phyloP scores from a whole-genome alignment of 2,329 filamentous ascomycete species.

The Ceratocystiopsis sp. region DNA sequence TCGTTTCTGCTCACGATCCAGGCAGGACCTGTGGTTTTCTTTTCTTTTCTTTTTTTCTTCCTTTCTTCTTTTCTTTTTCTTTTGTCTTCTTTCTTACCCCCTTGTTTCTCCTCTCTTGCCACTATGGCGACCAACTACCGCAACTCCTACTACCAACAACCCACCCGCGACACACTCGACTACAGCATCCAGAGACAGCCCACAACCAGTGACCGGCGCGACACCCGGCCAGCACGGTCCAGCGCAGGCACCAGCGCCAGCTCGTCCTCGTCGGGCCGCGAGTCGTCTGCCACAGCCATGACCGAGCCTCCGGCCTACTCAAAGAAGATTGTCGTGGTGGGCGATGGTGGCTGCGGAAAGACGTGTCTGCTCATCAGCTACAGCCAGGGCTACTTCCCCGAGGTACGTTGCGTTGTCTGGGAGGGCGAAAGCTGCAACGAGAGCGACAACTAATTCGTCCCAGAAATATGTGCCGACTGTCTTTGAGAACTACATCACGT shows the following conservation, averaged over 20 bases:
- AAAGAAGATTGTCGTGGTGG: constrained; percentile 98
- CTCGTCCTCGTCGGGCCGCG: constrained; percentile 55
- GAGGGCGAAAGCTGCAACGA: neutral
- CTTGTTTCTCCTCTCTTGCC: neutral
- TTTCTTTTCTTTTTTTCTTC: neutral
- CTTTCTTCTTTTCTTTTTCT: neutral
- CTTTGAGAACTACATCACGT: constrained; percentile 99
- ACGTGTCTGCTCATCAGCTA: constrained; percentile 97
- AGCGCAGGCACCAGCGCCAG: constrained; percentile 88
- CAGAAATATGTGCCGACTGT: constrained; percentile 99
- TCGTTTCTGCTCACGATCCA: too few species aligned
- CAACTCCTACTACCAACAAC: constrained; percentile 32
- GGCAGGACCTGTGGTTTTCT: too few species aligned
- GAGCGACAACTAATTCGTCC: constrained; percentile 1
- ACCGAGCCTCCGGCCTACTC: constrained; percentile 87
- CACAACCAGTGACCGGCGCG: constrained; percentile 21
- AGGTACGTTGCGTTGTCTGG: constrained; percentile 40
- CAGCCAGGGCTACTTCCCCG: constrained; percentile 95
- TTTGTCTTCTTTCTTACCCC: neutral
- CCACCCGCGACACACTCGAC: constrained; percentile 24
- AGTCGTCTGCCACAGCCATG: constrained; percentile 49
- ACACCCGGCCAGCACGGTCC: constrained; percentile 42
- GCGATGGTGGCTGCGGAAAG: constrained; percentile 95
- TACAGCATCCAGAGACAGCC: constrained; percentile 20
- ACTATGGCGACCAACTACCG: constrained; percentile 30